phyloP scores from a whole-genome alignment of 176 grass and related monocot species.

The Rhynchospora pubera region DNA sequence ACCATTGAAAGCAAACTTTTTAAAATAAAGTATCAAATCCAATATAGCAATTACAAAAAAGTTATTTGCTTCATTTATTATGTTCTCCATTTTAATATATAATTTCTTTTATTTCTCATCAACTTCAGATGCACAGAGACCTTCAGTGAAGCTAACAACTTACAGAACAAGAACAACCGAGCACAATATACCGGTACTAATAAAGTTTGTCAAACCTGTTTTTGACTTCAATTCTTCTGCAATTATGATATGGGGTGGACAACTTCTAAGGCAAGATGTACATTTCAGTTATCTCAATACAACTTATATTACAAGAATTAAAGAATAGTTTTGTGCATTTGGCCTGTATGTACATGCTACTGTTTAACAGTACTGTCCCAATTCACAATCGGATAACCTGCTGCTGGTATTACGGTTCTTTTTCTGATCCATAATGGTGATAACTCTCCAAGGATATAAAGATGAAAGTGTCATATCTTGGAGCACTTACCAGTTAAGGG shows the following conservation, averaged over 20 bases:
- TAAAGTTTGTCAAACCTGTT: constrained; percentile 83
- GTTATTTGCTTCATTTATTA: background rate
- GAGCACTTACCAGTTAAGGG: background rate
- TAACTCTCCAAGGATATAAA: background rate
- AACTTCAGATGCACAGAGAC: constrained; percentile 53
- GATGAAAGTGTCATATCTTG: background rate
- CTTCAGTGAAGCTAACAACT: constrained; percentile 62
- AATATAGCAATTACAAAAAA: background rate
- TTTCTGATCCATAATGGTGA: background rate
- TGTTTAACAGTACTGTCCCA: background rate
- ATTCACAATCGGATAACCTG: background rate
- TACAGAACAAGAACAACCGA: constrained; percentile 55
- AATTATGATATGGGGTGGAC: constrained; percentile 52
- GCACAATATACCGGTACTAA: constrained; percentile 46
- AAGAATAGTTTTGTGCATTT: background rate
- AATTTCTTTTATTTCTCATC: background rate
- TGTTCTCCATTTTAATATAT: background rate
- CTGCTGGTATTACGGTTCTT: background rate
- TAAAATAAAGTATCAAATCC: background rate
- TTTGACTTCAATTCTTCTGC: constrained; percentile 84
- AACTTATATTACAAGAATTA: background rate
- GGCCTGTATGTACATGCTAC: background rate
- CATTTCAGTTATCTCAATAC: background rate
- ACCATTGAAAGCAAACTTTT: background rate
- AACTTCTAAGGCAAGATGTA: constrained; percentile 50